phyloP scores from a whole-genome alignment of 2,329 filamentous ascomycete species.

The Coleophoma crateriformis region DNA sequence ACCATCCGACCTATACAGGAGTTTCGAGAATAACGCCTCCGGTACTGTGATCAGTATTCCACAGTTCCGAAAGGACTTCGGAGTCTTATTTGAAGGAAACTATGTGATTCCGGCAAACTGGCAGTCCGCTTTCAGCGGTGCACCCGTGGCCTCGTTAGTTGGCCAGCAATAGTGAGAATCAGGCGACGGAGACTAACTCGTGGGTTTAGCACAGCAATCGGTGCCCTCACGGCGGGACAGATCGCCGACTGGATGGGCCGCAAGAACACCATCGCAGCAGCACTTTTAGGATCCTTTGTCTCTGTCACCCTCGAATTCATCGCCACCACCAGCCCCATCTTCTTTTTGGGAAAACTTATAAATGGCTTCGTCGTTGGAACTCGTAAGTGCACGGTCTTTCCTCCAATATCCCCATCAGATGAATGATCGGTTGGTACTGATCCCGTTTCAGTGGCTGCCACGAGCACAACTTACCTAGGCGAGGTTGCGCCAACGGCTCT shows the following conservation, averaged over 20 bases:
- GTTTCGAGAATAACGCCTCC: conserved; percentile 34
- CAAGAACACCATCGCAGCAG: not conserved
- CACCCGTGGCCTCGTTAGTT: conserved; percentile 31
- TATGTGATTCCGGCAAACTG: conserved; percentile 36
- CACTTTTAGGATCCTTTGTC: conserved; percentile 1
- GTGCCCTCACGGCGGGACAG: conserved; percentile 27
- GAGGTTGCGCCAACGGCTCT: conserved; percentile 25
- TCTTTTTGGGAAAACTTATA: conserved; percentile 40
- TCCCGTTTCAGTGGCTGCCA: conserved; percentile 30
- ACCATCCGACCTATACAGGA: conserved; percentile 26
- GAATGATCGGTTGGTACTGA: too few relatives aligned
- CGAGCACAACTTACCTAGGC: conserved; percentile 39
- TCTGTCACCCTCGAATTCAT: conserved; percentile 24
- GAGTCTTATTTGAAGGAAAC: conserved; percentile 25
- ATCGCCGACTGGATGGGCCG: conserved; percentile 26
- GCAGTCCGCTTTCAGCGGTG: conserved; percentile 37
- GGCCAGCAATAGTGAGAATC: not conserved
- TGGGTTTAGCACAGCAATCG: conserved; percentile 17
- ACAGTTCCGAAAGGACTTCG: conserved; percentile 36
- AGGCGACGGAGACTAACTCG: too few relatives aligned
- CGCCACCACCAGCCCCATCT: conserved; percentile 26
- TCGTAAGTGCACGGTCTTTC: not conserved
- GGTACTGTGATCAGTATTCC: conserved; percentile 35
- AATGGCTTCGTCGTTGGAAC: conserved; percentile 37
- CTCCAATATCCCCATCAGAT: too few relatives aligned